Percentiles rank a stretch among this genome's conserved stretches.
phyloP scores from a whole-genome alignment of 306 rosid species.

The Begonia fuchsioides region DNA sequence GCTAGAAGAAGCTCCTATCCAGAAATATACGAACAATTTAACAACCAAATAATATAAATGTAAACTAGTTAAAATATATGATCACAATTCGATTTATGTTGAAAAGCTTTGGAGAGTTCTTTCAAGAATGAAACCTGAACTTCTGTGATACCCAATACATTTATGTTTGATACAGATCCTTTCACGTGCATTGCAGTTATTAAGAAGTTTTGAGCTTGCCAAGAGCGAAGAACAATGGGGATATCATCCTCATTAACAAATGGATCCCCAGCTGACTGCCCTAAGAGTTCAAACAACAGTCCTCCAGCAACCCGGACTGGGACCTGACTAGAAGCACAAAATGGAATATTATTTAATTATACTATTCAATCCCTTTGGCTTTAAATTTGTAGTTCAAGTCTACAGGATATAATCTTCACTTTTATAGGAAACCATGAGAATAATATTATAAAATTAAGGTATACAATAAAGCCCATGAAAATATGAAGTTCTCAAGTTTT shows the following conservation, averaged over 20 bases:
- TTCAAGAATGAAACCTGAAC: slow-evolving; percentile 29
- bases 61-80: too few relatives aligned
- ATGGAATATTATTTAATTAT: neutral
- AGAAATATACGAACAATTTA: too few relatives aligned
- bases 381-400: neutral
- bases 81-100: too few relatives aligned
- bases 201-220: slow-evolving; percentile 61
- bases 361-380: neutral
- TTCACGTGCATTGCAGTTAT: slow-evolving; percentile 53
- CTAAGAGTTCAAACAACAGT: slow-evolving; percentile 57
- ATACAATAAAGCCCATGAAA: neutral
- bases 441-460: neutral
- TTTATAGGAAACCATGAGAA: neutral
- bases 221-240: slow-evolving; percentile 58
- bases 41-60: too few relatives aligned
- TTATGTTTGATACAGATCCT: slow-evolving; percentile 29
- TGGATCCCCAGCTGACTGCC: slow-evolving; percentile 62
- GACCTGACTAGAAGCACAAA: slow-evolving; percentile 19
- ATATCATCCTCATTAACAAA: slow-evolving; percentile 49
- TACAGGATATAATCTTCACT: neutral
- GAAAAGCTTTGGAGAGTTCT: too few relatives aligned
- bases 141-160: slow-evolving; percentile 52
- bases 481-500: too few relatives aligned
- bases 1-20: slow-evolving; percentile 41
- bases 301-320: slow-evolving; percentile 74